These are phyloP conservation scores for Medicago lupulina DNA, from an alignment of 306 rosid genomes.

Conservation along the genomic window DNA sequence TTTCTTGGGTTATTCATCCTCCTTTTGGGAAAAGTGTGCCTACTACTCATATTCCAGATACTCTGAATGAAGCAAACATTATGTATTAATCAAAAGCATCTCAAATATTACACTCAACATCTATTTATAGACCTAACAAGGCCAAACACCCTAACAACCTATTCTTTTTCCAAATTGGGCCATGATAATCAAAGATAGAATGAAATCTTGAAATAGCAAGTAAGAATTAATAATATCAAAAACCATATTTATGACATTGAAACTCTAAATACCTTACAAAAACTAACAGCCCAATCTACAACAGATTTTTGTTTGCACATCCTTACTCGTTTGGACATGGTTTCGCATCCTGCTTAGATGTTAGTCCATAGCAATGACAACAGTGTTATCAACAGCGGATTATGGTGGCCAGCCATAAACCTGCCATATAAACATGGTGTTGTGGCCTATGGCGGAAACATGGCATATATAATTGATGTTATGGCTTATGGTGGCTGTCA, in stretches of 20 bases:
- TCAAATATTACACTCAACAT: background rate
- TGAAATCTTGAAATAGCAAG: constrained; percentile 9
- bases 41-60: constrained; percentile 1
- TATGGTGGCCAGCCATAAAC: constrained; percentile 5
- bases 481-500: background rate
- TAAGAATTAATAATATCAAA: background rate
- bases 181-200: background rate
- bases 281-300: constrained; percentile 3
- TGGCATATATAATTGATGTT: background rate
- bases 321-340: constrained; percentile 14
- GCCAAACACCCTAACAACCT: background rate
- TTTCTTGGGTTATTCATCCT: constrained; percentile 1
- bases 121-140: background rate
- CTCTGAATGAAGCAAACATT: background rate
- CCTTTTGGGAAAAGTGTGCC: background rate
- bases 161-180: background rate
- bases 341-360: constrained; percentile 4
- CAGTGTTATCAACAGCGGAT: background rate
- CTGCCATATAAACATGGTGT: background rate
- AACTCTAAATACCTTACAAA: background rate
- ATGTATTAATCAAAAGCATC: background rate
- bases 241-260: background rate
- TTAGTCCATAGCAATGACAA: background rate
- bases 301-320: constrained; percentile 6
- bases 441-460: background rate